A percentile compares a stretch with the other conserved stretches of the same genome.
phyloP scores from a whole-genome alignment of 768 basidiomycete species.

The Mrakia blollopis region DNA sequence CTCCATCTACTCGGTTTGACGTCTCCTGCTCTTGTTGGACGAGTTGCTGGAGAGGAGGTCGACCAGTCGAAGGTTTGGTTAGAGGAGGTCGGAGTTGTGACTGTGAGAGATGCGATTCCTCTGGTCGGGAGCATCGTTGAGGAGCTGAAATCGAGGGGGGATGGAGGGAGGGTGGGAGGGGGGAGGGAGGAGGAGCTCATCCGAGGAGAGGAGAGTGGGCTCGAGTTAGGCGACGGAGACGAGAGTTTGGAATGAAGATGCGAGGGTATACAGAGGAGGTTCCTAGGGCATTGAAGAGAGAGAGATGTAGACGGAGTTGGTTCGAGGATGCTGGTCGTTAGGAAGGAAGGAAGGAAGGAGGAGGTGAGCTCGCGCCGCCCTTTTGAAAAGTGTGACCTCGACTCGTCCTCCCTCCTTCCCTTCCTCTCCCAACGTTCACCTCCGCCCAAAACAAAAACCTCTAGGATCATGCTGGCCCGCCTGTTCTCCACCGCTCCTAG shows the following conservation, averaged over 20 bases:
- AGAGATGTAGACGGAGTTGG: background rate
- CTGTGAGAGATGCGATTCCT: constrained; percentile 24
- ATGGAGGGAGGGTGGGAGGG: background rate
- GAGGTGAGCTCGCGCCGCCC: background rate
- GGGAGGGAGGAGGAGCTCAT: constrained; percentile 2
- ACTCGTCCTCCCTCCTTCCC: background rate
- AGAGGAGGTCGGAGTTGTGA: constrained; percentile 23
- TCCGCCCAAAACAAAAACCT: background rate
- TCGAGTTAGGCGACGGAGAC: background rate
- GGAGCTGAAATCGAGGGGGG: background rate
- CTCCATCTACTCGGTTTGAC: constrained; percentile 54
- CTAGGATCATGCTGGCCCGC: background rate
- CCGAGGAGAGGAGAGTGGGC: background rate
- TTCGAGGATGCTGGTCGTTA: background rate
- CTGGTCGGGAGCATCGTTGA: constrained; percentile 10
- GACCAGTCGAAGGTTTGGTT: background rate
- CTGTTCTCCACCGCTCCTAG: background rate
- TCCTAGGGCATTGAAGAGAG: background rate
- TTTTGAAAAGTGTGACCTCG: background rate
- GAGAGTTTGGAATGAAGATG: background rate
- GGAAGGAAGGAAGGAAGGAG: background rate
- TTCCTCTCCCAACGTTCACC: background rate
- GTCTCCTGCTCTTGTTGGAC: background rate
- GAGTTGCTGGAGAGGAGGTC: background rate
- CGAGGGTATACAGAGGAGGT: background rate